Evolutionary conservation across 331 rosid species (phyloP), one percentile per base, ranked within the genome.

Genomic region (Ulmus americana): DNA sequence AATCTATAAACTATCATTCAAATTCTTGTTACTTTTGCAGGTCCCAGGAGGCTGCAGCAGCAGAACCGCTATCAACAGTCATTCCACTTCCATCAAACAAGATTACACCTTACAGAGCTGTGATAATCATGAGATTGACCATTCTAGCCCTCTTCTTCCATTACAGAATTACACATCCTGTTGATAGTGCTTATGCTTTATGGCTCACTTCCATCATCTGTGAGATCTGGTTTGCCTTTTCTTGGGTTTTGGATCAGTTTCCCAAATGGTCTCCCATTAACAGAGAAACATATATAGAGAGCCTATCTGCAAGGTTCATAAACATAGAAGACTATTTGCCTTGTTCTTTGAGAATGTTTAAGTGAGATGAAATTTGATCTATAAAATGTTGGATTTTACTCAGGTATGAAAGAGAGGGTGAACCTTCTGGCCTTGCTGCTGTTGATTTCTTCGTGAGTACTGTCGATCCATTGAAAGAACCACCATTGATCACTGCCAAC

Each of bases 401-500:
- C 83, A 92, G 97, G 83, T 89, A 48, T 79, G 98, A 94, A 78
- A 85, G 91, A 76, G 95, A 84, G 65, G 95, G 95, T 47, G 97
- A 87, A 75, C 82, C 69, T 5, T 85, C 80, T 9, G 82, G 81
- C 73, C 97, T 94, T 55, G 91, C 98, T 74, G 82, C 97, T 59
- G 98, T 94, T 85, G 98, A 94, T 81, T 94, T 94, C 86, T 94
- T 94, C 12, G 98, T 94, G 79, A 94, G 98, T 79, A 94, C 98
- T 12, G 98, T 94, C 5, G 98, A 94, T 76, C 98, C 98, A 15
- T 3, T 94, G 88, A 94, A 94, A 71, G 98, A 94, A 74, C 98
- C 98, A 1, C 98, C 98, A 0, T 53, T 94, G 72, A 94, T 94
- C 82, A 94, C 98, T 2, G 84, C 97, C 62, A 94, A 94, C 59